These are phyloP conservation scores for Magnaporthales sp. DNA, from an alignment of 2,329 filamentous ascomycete genomes.

Conservation along the genomic window DNA sequence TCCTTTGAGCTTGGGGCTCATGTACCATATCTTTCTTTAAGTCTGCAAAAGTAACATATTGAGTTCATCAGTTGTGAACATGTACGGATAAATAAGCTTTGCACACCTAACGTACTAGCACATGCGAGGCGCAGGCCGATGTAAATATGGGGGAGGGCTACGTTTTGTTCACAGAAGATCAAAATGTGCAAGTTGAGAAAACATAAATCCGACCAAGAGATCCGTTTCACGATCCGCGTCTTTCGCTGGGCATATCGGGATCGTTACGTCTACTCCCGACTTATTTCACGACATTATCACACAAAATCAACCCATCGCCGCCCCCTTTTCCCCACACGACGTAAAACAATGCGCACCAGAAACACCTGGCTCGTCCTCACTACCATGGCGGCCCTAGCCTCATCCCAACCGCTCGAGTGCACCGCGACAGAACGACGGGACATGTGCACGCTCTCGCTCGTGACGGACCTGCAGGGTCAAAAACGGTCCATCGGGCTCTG, in stretches of 20 bases:
- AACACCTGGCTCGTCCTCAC: neutral
- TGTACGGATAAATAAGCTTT: neutral
- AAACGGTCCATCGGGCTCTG: neutral
- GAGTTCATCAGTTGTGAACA: neutral
- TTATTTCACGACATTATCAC: too few species aligned
- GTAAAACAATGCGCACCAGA: neutral
- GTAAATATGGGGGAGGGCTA: too few species aligned
- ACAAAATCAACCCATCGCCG: too few species aligned
- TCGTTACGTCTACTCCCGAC: too few species aligned
- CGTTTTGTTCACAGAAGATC: too few species aligned
- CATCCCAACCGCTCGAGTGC: neutral
- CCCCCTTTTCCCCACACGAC: too few species aligned
- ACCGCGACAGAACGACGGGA: neutral
- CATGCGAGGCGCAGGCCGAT: too few species aligned
- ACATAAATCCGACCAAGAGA: too few species aligned
- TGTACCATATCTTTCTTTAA: neutral
- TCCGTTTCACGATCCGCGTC: too few species aligned
- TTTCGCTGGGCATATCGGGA: too few species aligned
- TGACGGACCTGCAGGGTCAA: neutral
- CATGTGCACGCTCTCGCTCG: neutral
- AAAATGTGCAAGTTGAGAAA: too few species aligned
- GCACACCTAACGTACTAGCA: too few species aligned
- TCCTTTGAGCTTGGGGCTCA: neutral
- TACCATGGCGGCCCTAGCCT: neutral
- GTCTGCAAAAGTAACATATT: neutral